Evolutionary conservation across 345 rosid species (phyloP).

Genomic region (Leavenworthia alabamica): DNA sequence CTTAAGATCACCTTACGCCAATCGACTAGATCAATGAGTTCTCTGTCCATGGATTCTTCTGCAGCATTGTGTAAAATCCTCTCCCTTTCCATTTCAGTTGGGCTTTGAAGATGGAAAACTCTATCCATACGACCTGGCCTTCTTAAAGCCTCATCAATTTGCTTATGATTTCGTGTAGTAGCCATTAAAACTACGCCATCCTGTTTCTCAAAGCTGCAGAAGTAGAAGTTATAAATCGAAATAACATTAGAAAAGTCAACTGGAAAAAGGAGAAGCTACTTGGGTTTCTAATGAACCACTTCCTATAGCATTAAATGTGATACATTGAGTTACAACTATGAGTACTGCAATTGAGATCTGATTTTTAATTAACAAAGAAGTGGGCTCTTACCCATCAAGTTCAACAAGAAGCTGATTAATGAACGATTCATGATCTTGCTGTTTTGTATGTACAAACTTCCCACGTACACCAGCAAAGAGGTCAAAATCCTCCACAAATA

Average conservation of each 20-base stretch:
- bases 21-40: conserved; percentile 67
- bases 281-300: conserved; percentile 1
- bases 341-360: background rate
- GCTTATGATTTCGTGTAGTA: conserved; percentile 79
- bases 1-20: conserved; percentile 69
- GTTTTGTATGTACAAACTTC: conserved; percentile 73
- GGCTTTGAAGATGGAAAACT: conserved; percentile 82
- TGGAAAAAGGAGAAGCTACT: conserved; percentile 5
- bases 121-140: conserved; percentile 98
- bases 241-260: conserved; percentile 2
- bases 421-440: conserved; percentile 95
- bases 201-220: conserved; percentile 85
- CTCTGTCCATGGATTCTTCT: conserved; percentile 79
- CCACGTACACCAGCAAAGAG: conserved; percentile 98
- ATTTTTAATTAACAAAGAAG: conserved; percentile 4
- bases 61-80: conserved; percentile 67
- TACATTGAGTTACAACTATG: background rate
- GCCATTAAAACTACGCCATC: conserved; percentile 99
- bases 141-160: conserved; percentile 84
- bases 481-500: conserved; percentile 95
- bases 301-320: background rate
- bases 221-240: conserved; percentile 1
- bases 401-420: conserved; percentile 97
- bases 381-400: conserved; percentile 75
- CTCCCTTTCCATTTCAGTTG: conserved; percentile 88